These are phyloP conservation scores for Fistulinella staudtii DNA, from an alignment of 1,284 basidiomycete genomes.

Conservation along the genomic window DNA sequence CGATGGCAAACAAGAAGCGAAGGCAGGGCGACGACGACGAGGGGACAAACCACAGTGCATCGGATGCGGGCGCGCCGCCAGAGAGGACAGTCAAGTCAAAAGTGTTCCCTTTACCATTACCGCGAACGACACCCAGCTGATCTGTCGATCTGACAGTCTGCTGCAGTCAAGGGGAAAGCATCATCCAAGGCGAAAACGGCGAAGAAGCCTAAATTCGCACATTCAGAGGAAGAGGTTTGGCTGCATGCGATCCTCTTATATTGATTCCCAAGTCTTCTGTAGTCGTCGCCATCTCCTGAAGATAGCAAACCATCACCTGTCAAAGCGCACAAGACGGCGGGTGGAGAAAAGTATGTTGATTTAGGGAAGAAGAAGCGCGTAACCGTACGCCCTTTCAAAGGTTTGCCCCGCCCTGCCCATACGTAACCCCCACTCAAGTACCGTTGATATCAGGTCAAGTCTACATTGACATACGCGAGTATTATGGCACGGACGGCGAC, in stretches of 20 bases:
- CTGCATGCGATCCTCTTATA: background rate
- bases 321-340: constrained; percentile 29
- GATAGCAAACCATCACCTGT: constrained; percentile 2
- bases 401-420: constrained; percentile 20
- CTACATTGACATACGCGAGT: constrained; percentile 78
- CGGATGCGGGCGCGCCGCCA: constrained; percentile 10
- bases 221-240: constrained; percentile 10
- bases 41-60: constrained; percentile 15
- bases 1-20: constrained; percentile 26
- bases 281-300: constrained; percentile 14
- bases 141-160: constrained; percentile 1
- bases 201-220: constrained; percentile 30
- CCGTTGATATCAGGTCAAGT: constrained; percentile 37
- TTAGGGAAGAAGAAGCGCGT: constrained; percentile 70
- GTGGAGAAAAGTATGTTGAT: constrained; percentile 63
- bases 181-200: constrained; percentile 18
- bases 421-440: background rate
- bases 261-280: constrained; percentile 17
- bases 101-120: constrained; percentile 5
- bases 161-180: constrained; percentile 7
- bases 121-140: constrained; percentile 1
- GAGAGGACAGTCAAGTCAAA: constrained; percentile 14
- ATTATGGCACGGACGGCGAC: constrained; percentile 52
- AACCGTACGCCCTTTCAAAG: constrained; percentile 71
- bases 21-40: constrained; percentile 34